These are phyloP conservation scores for Monilinia fructigena DNA, from an alignment of 2,329 filamentous ascomycete genomes.

Conservation along the genomic window DNA sequence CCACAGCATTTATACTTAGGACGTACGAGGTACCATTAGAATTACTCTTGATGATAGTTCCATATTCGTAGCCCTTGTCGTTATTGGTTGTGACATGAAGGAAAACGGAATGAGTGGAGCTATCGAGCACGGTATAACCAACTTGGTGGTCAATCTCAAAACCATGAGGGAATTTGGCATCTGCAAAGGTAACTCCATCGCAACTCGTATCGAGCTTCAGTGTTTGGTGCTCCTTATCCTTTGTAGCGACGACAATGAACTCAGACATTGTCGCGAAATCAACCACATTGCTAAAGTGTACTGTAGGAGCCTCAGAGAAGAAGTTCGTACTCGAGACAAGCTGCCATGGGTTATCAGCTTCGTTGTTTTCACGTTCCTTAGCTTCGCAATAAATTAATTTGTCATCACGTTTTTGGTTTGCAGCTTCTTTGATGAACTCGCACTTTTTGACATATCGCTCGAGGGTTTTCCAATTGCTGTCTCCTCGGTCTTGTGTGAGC, in stretches of 20 bases:
- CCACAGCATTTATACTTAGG: constrained; percentile 76
- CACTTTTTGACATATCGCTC: constrained; percentile 75
- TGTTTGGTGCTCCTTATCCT: constrained; percentile 61
- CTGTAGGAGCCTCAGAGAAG: constrained; percentile 63
- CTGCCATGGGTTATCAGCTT: constrained; percentile 61
- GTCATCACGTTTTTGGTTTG: constrained; percentile 51
- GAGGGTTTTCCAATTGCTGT: constrained; percentile 72
- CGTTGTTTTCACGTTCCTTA: constrained; percentile 61
- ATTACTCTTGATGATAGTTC: constrained; percentile 94
- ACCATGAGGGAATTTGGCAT: constrained; percentile 81
- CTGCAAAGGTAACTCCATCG: constrained; percentile 78
- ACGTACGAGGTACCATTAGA: constrained; percentile 97
- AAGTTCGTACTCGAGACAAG: constrained; percentile 78
- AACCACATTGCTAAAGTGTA: constrained; percentile 68
- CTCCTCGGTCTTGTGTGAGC: constrained; percentile 75
- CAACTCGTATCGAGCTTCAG: constrained; percentile 80
- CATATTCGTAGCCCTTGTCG: constrained; percentile 64
- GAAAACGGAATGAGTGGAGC: constrained; percentile 91
- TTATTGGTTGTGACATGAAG: constrained; percentile 83
- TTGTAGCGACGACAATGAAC: constrained; percentile 85
- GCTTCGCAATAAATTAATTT: constrained; percentile 58
- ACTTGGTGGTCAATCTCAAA: constrained; percentile 76
- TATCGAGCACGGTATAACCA: constrained; percentile 91
- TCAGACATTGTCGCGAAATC: constrained; percentile 95
- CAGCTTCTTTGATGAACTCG: constrained; percentile 73